Evolutionary conservation across 1,139 yeast species (phyloP).

Genomic region (Yamadazyma atmosphaerica): DNA sequence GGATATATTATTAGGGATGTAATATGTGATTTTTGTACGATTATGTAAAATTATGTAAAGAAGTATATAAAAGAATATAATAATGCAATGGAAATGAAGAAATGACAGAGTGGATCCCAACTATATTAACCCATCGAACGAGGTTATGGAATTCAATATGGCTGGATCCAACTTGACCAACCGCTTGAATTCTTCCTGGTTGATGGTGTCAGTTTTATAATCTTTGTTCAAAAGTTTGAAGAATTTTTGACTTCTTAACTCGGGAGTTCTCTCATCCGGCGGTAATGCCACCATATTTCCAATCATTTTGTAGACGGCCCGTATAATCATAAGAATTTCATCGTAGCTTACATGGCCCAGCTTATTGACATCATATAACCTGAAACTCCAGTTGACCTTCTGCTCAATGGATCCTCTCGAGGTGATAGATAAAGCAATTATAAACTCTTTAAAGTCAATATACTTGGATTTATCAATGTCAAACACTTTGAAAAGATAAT

Average conservation of each 20-base stretch:
- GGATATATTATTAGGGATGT: background rate
- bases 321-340: slow-evolving; percentile 78
- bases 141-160: slow-evolving; percentile 73
- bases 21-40: background rate
- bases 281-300: slow-evolving; percentile 92
- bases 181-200: slow-evolving; percentile 78
- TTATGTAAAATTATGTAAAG: slow-evolving; percentile 3
- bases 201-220: slow-evolving; percentile 59
- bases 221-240: slow-evolving; percentile 74
- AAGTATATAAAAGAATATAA: background rate
- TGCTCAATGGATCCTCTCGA: slow-evolving; percentile 88
- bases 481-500: slow-evolving; percentile 83
- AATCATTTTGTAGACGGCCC: slow-evolving; percentile 90
- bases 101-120: background rate
- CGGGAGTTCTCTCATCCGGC: slow-evolving; percentile 93
- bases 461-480: slow-evolving; percentile 80
- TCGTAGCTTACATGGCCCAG: slow-evolving; percentile 73
- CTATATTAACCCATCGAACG: slow-evolving; percentile 77
- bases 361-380: slow-evolving; percentile 77
- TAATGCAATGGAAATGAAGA: slow-evolving; percentile 1
- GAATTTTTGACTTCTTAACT: slow-evolving; percentile 77
- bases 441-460: slow-evolving; percentile 91
- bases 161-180: slow-evolving; percentile 81
- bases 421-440: slow-evolving; percentile 82
- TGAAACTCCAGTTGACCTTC: slow-evolving; percentile 84